Evolutionary conservation across 306 rosid species (phyloP), one percentile per base, ranked within the genome.

Genomic region (Cajanus cajan): DNA sequence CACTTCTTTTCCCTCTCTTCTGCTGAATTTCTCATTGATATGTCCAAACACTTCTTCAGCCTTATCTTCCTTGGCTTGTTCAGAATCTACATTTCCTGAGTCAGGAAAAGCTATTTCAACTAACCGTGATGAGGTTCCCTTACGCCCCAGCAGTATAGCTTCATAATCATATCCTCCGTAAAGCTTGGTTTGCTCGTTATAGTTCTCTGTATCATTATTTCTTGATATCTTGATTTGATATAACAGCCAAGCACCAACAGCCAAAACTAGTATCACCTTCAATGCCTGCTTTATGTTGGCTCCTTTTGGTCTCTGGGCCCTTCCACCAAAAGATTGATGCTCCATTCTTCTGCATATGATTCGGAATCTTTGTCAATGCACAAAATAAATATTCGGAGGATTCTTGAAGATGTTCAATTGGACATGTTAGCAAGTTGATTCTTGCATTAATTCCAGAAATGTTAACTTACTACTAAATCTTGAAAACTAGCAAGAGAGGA

Each of bases 231-330:
- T 71, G 54, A 73, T 54, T 79, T 89, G 89, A 80, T 84, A 86
- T 3, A 82, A 39, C 81, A 86, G 59, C 90, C 89, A 86, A 22
- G 70, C 44, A 74, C 86, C 83, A 51, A 82, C 31, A 18, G 65
- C 77, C 84, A 89, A 68, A 70, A 82, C 40, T 48, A 87, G 33
- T 28, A 73, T 77, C 39, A 80, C 40, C 82, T 80, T 83, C 80
- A 86, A 48, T 31, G 70, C 74, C 57, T 45, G 87, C 58, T 80
- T 86, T 50, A 77, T 66, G 71, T 55, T 79, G 34, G 45, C 65
- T 78, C 83, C 82, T 78, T 78, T 84, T 45, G 86, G 57, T 62
- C 74, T 82, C 82, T 82, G 87, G 57, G 33, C 54, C 59, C 86
- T 81, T 70, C 86, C 73, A 47, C 86, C 73, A 47, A 55, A 74